Percentiles rank a stretch among this genome's conserved stretches.
These are phyloP conservation scores for Hericium coralloides DNA, from an alignment of 768 basidiomycete species.

Conservation along the genomic window DNA sequence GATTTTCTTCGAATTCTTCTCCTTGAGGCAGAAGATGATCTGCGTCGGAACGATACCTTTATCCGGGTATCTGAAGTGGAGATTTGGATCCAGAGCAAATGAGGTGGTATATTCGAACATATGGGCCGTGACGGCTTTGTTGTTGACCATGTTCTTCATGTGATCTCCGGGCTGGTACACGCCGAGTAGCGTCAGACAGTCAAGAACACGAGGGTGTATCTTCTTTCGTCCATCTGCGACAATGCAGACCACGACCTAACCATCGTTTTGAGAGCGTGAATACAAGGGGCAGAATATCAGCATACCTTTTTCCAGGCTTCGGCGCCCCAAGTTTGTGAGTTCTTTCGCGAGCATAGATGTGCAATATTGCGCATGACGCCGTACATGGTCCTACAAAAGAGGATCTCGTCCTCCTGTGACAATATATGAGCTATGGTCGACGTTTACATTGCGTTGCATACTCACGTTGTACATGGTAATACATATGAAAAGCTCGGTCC, in stretches of 20 bases:
- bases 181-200: conserved; percentile 86
- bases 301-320: conserved; percentile 92
- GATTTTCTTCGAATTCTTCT: conserved; percentile 95
- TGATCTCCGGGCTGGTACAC: conserved; percentile 74
- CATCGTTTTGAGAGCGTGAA: background rate
- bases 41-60: conserved; percentile 94
- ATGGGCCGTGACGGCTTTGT: conserved; percentile 63
- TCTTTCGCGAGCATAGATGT: conserved; percentile 76
- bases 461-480: conserved; percentile 96
- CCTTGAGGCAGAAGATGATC: conserved; percentile 85
- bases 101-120: conserved; percentile 85
- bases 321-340: conserved; percentile 90
- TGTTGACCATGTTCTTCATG: conserved; percentile 58
- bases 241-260: conserved; percentile 83
- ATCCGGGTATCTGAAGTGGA: conserved; percentile 83
- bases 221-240: conserved; percentile 84
- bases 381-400: conserved; percentile 89
- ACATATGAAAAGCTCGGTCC: conserved; percentile 88
- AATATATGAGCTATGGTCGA: conserved; percentile 3
- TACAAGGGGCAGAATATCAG: background rate
- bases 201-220: conserved; percentile 75
- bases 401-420: conserved; percentile 71
- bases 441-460: background rate
- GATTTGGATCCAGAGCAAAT: conserved; percentile 67
- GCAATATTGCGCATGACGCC: conserved; percentile 89